Evolutionary conservation across 2,329 filamentous ascomycete genomes (phyloP).

Genomic region (Orbilia brochopaga): DNA sequence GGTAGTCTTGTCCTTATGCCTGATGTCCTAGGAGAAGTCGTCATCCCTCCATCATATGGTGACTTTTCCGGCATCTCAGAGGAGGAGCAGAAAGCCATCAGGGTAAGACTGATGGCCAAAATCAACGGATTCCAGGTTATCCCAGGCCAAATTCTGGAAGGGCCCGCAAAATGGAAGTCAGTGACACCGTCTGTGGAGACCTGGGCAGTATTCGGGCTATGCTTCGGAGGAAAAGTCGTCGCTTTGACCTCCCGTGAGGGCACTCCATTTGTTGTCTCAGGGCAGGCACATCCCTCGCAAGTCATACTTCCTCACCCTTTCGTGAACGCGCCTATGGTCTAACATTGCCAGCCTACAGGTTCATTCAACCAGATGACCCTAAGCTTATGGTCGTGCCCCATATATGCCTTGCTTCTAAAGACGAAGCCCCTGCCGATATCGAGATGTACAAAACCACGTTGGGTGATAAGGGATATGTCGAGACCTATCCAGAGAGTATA

Average conservation of each 20-base stretch:
- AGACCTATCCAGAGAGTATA: constrained; percentile 25
- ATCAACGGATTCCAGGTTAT: constrained; percentile 25
- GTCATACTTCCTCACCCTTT: too few relatives aligned
- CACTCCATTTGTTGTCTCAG: constrained; percentile 24
- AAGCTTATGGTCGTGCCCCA: constrained; percentile 26
- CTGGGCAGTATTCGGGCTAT: constrained; percentile 30
- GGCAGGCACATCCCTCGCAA: constrained; percentile 41
- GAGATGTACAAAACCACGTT: constrained; percentile 22
- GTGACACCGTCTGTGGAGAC: constrained; percentile 23
- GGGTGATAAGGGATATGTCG: constrained; percentile 16
- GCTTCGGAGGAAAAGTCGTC: constrained; percentile 28
- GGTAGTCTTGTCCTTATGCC: constrained; percentile 23
- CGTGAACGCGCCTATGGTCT: too few relatives aligned
- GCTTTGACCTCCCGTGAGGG: constrained; percentile 23
- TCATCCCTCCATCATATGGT: constrained; percentile 6
- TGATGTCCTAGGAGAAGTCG: constrained; percentile 22
- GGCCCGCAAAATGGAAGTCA: constrained; percentile 4
- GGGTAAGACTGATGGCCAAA: constrained; percentile 20
- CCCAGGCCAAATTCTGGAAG: constrained; percentile 5
- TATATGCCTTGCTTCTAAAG: constrained; percentile 39
- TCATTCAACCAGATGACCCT: constrained; percentile 16
- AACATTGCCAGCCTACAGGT: background rate
- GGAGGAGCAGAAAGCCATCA: constrained; percentile 6
- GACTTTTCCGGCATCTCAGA: background rate
- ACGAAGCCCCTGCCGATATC: constrained; percentile 16